phyloP scores from a whole-genome alignment of 495 filamentous ascomycete species.

The Tuber borchii region DNA sequence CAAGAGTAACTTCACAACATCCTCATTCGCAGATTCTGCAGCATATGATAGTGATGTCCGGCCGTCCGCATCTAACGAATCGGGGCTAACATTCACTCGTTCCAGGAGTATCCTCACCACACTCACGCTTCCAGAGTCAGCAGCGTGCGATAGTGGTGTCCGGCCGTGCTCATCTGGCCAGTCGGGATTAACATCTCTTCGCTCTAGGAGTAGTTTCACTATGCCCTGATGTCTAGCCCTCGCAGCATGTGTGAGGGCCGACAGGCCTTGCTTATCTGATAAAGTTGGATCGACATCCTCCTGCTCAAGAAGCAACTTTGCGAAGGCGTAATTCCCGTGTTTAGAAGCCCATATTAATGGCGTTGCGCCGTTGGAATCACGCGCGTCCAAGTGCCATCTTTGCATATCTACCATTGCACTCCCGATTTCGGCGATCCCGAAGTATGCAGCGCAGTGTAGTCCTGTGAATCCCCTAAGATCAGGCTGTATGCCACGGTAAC shows the following conservation, averaged over 20 bases:
- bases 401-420: not conserved
- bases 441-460: not conserved
- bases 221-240: too few relatives aligned
- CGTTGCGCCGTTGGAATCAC: slow-evolving; percentile 11
- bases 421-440: not conserved
- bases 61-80: slow-evolving; percentile 10
- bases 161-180: too few relatives aligned
- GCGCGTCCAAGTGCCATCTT: not conserved
- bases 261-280: too few relatives aligned
- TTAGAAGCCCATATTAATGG: slow-evolving; percentile 40
- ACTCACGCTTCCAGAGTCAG: too few relatives aligned
- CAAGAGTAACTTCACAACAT: slow-evolving; percentile 36
- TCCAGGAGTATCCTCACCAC: too few relatives aligned
- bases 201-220: too few relatives aligned
- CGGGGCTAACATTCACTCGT: too few relatives aligned
- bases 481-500: not conserved
- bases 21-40: slow-evolving; percentile 32
- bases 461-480: not conserved
- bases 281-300: slow-evolving; percentile 14
- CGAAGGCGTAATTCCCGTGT: slow-evolving; percentile 35
- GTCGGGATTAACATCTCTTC: too few relatives aligned
- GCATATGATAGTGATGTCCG: slow-evolving; percentile 42
- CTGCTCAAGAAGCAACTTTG: slow-evolving; percentile 32
- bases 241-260: too few relatives aligned
- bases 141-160: too few relatives aligned